Percentiles rank a stretch among this genome's conserved stretches.
phyloP scores from a whole-genome alignment of 2,329 filamentous ascomycete genomes.

The Xylaria sp. region DNA sequence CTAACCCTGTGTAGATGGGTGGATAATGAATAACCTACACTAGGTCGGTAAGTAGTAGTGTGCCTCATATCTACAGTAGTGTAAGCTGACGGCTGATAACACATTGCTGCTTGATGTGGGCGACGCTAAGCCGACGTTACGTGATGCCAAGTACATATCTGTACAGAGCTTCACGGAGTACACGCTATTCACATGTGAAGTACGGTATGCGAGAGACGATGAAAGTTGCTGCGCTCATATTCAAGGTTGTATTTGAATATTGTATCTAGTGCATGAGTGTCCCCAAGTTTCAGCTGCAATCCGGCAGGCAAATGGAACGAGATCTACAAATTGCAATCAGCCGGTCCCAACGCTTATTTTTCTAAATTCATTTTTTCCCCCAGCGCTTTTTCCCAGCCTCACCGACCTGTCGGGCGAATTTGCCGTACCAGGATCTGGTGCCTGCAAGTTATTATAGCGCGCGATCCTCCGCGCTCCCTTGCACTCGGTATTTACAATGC shows the following conservation, averaged over 20 bases:
- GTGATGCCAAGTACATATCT: conserved; percentile 26
- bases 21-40: neutral
- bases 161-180: neutral
- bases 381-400: conserved; percentile 20
- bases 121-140: conserved; percentile 20
- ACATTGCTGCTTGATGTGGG: conserved; percentile 23
- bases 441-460: conserved; percentile 21
- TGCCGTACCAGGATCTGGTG: conserved; percentile 25
- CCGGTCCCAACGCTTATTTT: neutral
- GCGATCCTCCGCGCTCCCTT: conserved; percentile 6
- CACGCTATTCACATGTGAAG: conserved; percentile 8
- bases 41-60: neutral
- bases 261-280: neutral
- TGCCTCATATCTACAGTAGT: neutral
- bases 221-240: conserved; percentile 5
- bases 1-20: neutral
- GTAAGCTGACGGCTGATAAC: conserved; percentile 33
- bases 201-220: conserved; percentile 8
- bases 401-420: conserved; percentile 24
- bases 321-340: conserved; percentile 1
- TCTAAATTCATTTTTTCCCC: neutral
- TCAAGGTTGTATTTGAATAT: conserved; percentile 31
- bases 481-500: conserved; percentile 29
- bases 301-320: conserved; percentile 25
- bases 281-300: conserved; percentile 19